Evolutionary conservation across 2,329 filamentous ascomycete genomes (phyloP).

Genomic region (Cadophora luteo-olivacea): DNA sequence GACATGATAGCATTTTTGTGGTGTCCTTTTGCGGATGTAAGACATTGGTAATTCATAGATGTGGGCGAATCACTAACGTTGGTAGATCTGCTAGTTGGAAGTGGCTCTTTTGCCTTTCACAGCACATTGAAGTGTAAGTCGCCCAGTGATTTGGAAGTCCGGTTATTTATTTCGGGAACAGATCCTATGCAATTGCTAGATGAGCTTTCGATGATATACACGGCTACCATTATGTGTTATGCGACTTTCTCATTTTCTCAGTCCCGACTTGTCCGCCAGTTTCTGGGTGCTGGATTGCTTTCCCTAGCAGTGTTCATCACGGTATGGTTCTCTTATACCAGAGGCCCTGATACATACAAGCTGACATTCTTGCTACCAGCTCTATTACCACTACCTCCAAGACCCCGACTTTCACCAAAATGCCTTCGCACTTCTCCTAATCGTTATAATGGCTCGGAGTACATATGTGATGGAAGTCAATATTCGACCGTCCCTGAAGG

Average conservation of each 20-base stretch:
- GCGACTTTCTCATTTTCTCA: constrained; percentile 59
- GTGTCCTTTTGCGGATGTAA: constrained; percentile 59
- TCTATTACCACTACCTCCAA: constrained; percentile 76
- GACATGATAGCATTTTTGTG: constrained; percentile 78
- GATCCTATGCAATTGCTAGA: constrained; percentile 74
- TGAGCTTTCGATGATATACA: constrained; percentile 71
- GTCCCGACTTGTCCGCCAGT: constrained; percentile 19
- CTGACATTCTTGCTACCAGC: constrained; percentile 47
- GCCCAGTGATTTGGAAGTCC: not conserved
- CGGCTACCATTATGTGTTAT: constrained; percentile 72
- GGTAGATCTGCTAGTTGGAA: constrained; percentile 46
- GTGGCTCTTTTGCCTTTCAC: constrained; percentile 49
- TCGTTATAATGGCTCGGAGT: constrained; percentile 60
- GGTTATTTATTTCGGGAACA: constrained; percentile 39
- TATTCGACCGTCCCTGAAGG: constrained; percentile 59
- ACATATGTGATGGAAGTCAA: constrained; percentile 74
- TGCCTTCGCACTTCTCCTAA: constrained; percentile 68
- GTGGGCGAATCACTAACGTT: not conserved
- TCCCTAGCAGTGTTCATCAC: constrained; percentile 57
- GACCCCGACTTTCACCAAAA: constrained; percentile 76
- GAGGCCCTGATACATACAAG: constrained; percentile 61
- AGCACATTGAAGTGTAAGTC: constrained; percentile 49
- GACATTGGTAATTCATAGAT: not conserved
- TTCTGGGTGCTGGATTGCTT: constrained; percentile 51
- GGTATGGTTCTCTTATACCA: constrained; percentile 61